phyloP scores from a whole-genome alignment of 352 stramenopile species.

The Pythium volutum region DNA sequence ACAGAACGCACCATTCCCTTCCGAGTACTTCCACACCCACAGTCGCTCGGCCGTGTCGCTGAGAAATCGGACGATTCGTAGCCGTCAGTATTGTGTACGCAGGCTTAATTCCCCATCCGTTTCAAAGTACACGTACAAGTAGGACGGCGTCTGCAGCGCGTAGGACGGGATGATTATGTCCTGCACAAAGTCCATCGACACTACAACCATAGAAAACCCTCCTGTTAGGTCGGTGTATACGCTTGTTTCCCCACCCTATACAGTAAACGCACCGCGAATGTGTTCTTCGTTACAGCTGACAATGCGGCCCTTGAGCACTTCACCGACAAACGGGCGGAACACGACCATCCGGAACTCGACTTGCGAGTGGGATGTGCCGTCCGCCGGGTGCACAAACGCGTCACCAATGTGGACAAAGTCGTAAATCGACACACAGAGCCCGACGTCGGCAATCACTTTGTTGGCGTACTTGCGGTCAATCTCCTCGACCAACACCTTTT shows the following conservation, averaged over 20 bases:
- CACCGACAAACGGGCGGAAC: slow-evolving; percentile 84
- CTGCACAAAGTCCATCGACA: slow-evolving; percentile 90
- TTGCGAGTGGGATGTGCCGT: slow-evolving; percentile 85
- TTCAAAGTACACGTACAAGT: slow-evolving; percentile 54
- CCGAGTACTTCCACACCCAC: slow-evolving; percentile 87
- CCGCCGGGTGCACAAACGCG: slow-evolving; percentile 78
- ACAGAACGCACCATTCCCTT: slow-evolving; percentile 50
- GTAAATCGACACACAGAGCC: slow-evolving; percentile 87
- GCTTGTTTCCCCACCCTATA: not conserved
- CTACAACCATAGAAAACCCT: slow-evolving; percentile 22
- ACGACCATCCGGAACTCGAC: slow-evolving; percentile 90
- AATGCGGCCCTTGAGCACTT: slow-evolving; percentile 87
- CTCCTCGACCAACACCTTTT: slow-evolving; percentile 83
- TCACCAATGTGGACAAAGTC: slow-evolving; percentile 88
- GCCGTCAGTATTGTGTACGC: too few species aligned
- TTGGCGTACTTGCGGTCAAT: slow-evolving; percentile 91
- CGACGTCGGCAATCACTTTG: slow-evolving; percentile 86
- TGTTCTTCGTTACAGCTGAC: slow-evolving; percentile 88
- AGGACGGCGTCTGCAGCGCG: slow-evolving; percentile 83
- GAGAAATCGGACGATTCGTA: not conserved
- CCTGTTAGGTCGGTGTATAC: not conserved
- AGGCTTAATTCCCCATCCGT: too few species aligned
- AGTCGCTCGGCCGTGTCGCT: slow-evolving; percentile 75
- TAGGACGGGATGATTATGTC: slow-evolving; percentile 89
- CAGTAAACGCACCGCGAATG: slow-evolving; percentile 54